phyloP scores from a whole-genome alignment of 805 yeast species.

The Lipomyces lipofer region DNA sequence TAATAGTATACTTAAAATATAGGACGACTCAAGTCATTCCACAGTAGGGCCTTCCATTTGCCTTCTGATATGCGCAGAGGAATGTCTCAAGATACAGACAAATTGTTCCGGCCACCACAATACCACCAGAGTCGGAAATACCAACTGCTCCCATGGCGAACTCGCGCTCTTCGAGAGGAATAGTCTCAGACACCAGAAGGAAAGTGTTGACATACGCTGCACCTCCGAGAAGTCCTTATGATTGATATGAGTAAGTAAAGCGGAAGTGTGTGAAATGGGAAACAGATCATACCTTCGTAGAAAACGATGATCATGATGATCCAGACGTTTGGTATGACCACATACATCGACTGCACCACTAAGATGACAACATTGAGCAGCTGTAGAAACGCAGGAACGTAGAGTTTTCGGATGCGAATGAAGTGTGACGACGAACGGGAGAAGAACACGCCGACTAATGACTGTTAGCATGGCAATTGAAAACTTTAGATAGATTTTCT shows the following conservation, averaged over 20 bases:
- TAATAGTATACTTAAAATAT: too few species aligned
- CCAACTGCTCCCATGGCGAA: slow-evolving; percentile 83
- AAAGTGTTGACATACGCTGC: slow-evolving; percentile 88
- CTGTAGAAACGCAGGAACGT: slow-evolving; percentile 68
- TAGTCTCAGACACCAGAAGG: slow-evolving; percentile 66
- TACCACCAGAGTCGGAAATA: slow-evolving; percentile 80
- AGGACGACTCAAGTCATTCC: slow-evolving; percentile 43
- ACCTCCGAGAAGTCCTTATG: slow-evolving; percentile 87
- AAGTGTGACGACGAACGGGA: slow-evolving; percentile 80
- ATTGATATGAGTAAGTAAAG: too few species aligned
- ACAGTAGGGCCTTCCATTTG: slow-evolving; percentile 81
- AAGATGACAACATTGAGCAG: slow-evolving; percentile 59
- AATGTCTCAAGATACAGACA: slow-evolving; percentile 73
- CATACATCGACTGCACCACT: slow-evolving; percentile 62
- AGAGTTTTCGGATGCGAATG: slow-evolving; percentile 58
- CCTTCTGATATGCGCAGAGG: slow-evolving; percentile 70
- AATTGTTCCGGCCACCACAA: slow-evolving; percentile 74
- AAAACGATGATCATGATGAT: slow-evolving; percentile 62
- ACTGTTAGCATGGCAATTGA: not conserved
- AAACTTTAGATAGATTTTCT: not conserved
- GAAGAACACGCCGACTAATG: slow-evolving; percentile 74
- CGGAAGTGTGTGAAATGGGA: not conserved
- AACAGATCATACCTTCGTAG: slow-evolving; percentile 68
- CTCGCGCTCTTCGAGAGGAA: slow-evolving; percentile 57
- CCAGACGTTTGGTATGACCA: slow-evolving; percentile 61